These are phyloP conservation scores for Solioccasus polychromus DNA, from an alignment of 768 basidiomycete species.

Conservation along the genomic window DNA sequence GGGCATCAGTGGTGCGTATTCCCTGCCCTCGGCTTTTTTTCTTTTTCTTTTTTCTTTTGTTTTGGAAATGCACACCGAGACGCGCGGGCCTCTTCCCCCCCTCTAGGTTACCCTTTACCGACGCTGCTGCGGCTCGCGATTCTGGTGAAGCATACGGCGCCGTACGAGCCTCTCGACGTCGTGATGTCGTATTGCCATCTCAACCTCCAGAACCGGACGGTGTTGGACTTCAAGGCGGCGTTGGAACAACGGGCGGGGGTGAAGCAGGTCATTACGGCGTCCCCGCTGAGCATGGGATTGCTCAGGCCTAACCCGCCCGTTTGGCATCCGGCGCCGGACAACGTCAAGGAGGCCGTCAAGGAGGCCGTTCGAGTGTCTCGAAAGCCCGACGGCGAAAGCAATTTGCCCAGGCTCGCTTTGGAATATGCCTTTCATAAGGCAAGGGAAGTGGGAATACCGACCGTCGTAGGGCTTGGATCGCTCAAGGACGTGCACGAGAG, in stretches of 20 bases:
- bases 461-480: conserved; percentile 72
- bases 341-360: conserved; percentile 42
- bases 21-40: too few relatives aligned
- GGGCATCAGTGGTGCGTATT: conserved; percentile 68
- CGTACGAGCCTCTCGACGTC: conserved; percentile 71
- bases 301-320: conserved; percentile 53
- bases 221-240: conserved; percentile 51
- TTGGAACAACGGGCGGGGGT: conserved; percentile 65
- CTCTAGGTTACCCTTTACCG: conserved; percentile 73
- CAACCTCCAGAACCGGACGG: conserved; percentile 67
- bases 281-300: conserved; percentile 83
- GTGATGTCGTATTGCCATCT: conserved; percentile 82
- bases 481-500: conserved; percentile 73
- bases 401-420: conserved; percentile 62
- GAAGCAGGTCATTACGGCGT: conserved; percentile 68
- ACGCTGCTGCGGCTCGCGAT: conserved; percentile 81
- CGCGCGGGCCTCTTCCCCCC: too few relatives aligned
- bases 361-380: conserved; percentile 33
- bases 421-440: conserved; percentile 63
- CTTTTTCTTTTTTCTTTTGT: not conserved
- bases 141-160: conserved; percentile 62
- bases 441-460: conserved; percentile 47
- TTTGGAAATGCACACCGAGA: too few relatives aligned
- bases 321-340: conserved; percentile 77
- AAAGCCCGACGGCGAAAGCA: conserved; percentile 39